phyloP scores from a whole-genome alignment of 805 yeast species.

The Candida chauliodis region DNA sequence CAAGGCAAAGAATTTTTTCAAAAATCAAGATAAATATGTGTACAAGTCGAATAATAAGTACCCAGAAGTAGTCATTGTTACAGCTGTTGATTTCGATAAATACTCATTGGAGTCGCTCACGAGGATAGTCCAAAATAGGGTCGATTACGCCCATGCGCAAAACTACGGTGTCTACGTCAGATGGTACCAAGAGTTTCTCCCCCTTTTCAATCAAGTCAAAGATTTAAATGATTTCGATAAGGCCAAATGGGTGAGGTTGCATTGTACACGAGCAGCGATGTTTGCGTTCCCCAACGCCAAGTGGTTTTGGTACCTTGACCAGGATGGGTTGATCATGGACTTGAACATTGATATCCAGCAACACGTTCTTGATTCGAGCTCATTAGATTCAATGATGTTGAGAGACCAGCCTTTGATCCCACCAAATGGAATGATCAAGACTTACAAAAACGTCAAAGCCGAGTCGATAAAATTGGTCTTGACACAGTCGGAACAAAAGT shows the following conservation, averaged over 20 bases:
- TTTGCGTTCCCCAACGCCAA: slow-evolving; percentile 88
- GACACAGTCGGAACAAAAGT: slow-evolving; percentile 63
- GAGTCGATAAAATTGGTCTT: slow-evolving; percentile 55
- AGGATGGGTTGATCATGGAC: slow-evolving; percentile 74
- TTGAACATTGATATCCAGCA: slow-evolving; percentile 55
- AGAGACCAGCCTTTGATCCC: slow-evolving; percentile 73
- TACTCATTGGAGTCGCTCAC: slow-evolving; percentile 58
- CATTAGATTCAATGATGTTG: slow-evolving; percentile 59
- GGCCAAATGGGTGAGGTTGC: slow-evolving; percentile 61
- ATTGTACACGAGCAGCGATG: slow-evolving; percentile 81
- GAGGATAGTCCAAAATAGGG: slow-evolving; percentile 76
- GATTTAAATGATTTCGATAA: slow-evolving; percentile 40
- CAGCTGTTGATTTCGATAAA: slow-evolving; percentile 72
- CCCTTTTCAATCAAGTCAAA: slow-evolving; percentile 45
- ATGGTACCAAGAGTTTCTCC: slow-evolving; percentile 80
- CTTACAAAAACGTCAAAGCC: slow-evolving; percentile 59
- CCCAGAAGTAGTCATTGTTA: slow-evolving; percentile 73
- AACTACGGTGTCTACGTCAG: slow-evolving; percentile 81
- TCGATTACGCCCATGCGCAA: slow-evolving; percentile 80
- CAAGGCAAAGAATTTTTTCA: slow-evolving; percentile 53
- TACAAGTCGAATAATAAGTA: slow-evolving; percentile 35
- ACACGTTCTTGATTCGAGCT: slow-evolving; percentile 57
- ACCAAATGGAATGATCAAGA: slow-evolving; percentile 62
- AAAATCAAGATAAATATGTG: slow-evolving; percentile 62
- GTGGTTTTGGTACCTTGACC: slow-evolving; percentile 85